Base-by-base conservation (phyloP, 2,329 filamentous ascomycete species). In the Fusarium nanum region DNA sequence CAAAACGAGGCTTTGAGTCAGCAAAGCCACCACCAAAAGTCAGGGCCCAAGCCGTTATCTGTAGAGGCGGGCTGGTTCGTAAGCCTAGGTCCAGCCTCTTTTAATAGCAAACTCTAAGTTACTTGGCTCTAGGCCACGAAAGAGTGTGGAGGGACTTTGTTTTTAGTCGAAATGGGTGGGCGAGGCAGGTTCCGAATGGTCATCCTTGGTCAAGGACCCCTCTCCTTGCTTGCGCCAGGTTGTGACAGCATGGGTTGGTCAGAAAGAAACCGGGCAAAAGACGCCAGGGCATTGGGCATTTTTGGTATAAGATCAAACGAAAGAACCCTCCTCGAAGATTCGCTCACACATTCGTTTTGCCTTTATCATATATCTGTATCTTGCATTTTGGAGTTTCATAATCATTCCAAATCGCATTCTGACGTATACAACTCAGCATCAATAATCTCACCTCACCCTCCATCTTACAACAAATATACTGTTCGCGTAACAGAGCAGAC, bases 241-340 rank as follows among this genome's bases (percentile, higher is more conserved):
- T 60, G 50, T 71, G 66, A 58, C 59, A 58, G 41, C 71, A 74
- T 66, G 70, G 71, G 69, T 64, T 70, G 64, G 56, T 44, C 40
- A 71, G 56, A 64, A 53, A 74, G 73, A 75, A 75, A 75, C 73
- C 61, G 71, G 73, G 73, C 73, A 75, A 70, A 62, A 52, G 61
- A 71, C 68, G 56, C 60, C 68, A 71, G 61, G 61, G 68, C 60
- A 60, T 60, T 56, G 66, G 67, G 59, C 34, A 41, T 27, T 48
- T 58, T 45, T 62, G 58, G 67, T 75, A 75, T 75, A 75, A 73
- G 67, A 76, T 67, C 52, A 53, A 70, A 68, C 62, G 47, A 60
- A 56, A 57, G 50, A 64, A 63, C 69, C 73, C 62, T 63, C 59
- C 45, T 50, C 40, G n/a, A 34, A 45, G 34, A 20, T 28, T 45